Base-by-base conservation (phyloP, 2,329 filamentous ascomycete genomes). In the Aureobasidium musti region DNA sequence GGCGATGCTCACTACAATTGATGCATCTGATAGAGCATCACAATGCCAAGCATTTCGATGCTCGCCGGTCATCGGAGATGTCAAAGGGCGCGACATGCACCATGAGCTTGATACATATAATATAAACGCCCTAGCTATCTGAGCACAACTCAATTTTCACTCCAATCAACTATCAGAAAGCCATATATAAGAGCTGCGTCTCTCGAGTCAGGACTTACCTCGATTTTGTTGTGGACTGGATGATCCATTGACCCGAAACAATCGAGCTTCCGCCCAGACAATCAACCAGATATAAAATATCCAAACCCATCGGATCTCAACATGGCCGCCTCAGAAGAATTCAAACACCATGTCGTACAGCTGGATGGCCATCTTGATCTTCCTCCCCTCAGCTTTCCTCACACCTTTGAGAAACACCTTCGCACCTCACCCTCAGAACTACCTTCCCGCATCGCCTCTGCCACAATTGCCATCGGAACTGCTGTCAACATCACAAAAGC, bases 361-460 rank as follows among this genome's bases (percentile, higher is more conserved):
- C 78, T 83, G 11, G 81, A 84, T 70, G 78, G 78, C 60, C 78
- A 79, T 67, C 79, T 80, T 63, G 72, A 78, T n/a, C 74, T 76
- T 4, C 76, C 76, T 17, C 60, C 73, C 26, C 80, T 83, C 68
- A 68, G 73, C 68, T 79, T 83, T 68, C 77, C 81, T 7, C 76
- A 81, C 71, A 79, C 72, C 3, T 74, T 81, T 59, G 80, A 77
- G 11, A 69, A 72, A 39, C 77, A 82, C 71, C 47, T 63, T 45
- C 64, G 63, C 50, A 80, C 78, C 13, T 63, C 72, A 3, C 73
- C 74, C 10, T 66, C 74, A 30, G 67, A 80, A 56, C 72, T 84
- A 19, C 74, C 77, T 50, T 73, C 74, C 8, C 78, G 80, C 59
- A 75, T 83, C 64, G 75, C 74, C 68, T 73, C 80, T 72, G 82